These are phyloP conservation scores for Neocucurbitaria cava DNA, from an alignment of 2,329 filamentous ascomycete species.

Conservation along the genomic window DNA sequence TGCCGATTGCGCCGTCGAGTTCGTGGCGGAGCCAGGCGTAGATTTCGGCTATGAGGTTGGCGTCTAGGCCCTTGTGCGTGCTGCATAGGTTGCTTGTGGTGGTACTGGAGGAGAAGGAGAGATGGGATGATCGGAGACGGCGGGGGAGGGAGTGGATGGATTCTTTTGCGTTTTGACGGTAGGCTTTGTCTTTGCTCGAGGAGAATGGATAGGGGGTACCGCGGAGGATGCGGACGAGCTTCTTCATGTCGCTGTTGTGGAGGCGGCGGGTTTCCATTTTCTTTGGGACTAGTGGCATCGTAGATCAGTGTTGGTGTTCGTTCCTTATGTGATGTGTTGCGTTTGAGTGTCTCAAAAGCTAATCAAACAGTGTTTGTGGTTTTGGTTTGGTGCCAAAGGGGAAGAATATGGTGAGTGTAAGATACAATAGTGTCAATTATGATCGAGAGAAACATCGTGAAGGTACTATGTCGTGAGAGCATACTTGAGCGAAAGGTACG, in stretches of 20 bases:
- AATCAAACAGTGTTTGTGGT: neutral
- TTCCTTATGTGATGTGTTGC: neutral
- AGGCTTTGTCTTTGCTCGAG: constrained; percentile 1
- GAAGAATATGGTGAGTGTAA: constrained; percentile 1
- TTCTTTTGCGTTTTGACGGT: constrained; percentile 14
- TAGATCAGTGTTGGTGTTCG: neutral
- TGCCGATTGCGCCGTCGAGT: constrained; percentile 29
- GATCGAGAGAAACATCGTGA: constrained; percentile 6
- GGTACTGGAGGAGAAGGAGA: constrained; percentile 11
- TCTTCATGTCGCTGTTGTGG: constrained; percentile 32
- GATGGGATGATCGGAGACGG: constrained; percentile 26
- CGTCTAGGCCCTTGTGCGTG: constrained; percentile 31
- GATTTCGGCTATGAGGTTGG: constrained; percentile 26
- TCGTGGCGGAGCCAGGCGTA: constrained; percentile 33
- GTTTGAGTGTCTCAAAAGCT: neutral
- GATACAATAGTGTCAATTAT: neutral
- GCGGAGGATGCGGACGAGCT: constrained; percentile 28
- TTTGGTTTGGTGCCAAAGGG: constrained; percentile 1
- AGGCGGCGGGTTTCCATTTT: constrained; percentile 25
- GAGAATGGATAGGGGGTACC: constrained; percentile 7
- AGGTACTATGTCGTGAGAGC: neutral
- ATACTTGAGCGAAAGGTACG: neutral
- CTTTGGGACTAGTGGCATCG: neutral
- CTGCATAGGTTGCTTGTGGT: constrained; percentile 25
- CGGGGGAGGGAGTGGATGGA: constrained; percentile 30